Evolutionary conservation across 2,329 filamentous ascomycete genomes (phyloP), one percentile per base, ranked within the genome.

Genomic region (Cryphonectria carpinicola): DNA sequence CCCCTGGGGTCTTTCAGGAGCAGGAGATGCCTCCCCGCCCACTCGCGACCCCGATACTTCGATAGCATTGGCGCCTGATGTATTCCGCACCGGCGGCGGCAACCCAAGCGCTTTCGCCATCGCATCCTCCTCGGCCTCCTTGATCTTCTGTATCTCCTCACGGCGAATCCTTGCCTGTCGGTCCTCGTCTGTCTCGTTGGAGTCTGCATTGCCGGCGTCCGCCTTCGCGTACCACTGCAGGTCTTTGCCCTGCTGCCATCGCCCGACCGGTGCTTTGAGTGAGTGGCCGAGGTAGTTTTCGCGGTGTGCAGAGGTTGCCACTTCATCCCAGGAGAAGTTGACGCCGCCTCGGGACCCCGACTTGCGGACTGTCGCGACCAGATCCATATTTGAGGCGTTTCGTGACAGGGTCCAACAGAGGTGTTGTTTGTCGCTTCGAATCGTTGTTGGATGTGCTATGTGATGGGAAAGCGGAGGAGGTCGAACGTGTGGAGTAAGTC

Each of bases 281-380:
- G 93, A 96, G 83, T 98, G 95, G 67, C 95, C 95, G 10, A 98
- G 91, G 80, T 90, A 91, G 77, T 91, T 97, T 81, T 99, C 95
- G 80, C 96, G 94, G 78, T 97, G 95, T 32, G 88, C 84, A 65
- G 94, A 97, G 74, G 86, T 90, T 79, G 95, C 92, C 78, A 99
- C 95, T 76, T 98, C 94, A 74, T 95, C 93, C 96, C 96, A 98
- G 82, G 91, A 95, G 84, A 99, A 99, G 81, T 98, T 94, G 81
- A 92, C 92, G 79, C 96, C 96, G 78, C 96, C 96, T 75, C 96
- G 92, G 76, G 94, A 96, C 80, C 97, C 95, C 25, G 86, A 84
- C 83, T 99, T 98, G 78, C 95, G 93, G 73, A 99, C 92, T 58
- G 93, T 94, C 71, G 95, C 93, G 68, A 98, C 89, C 69, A 99